Percentiles rank a stretch among this genome's conserved stretches.
These are phyloP conservation scores for Lolium perenne DNA, from an alignment of 176 grass and related monocot genomes.

Conservation along the genomic window DNA sequence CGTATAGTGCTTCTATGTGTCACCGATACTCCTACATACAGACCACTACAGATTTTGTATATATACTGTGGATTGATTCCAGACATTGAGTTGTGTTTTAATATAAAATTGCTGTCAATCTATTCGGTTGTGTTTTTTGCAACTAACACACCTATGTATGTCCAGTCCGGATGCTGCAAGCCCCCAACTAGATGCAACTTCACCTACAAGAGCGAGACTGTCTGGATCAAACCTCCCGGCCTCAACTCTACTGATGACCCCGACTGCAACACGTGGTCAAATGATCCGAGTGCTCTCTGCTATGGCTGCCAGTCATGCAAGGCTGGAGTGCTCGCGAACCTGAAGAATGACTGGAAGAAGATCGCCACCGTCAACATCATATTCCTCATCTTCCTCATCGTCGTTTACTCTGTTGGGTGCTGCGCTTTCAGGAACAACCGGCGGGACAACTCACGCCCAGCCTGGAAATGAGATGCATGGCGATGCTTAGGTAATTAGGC, in stretches of 20 bases:
- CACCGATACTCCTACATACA: not conserved
- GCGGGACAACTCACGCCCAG: constrained; percentile 59
- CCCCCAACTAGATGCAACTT: constrained; percentile 91
- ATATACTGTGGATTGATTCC: constrained; percentile 3
- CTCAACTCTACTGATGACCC: constrained; percentile 49
- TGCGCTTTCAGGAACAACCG: constrained; percentile 92
- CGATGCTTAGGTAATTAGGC: constrained; percentile 2
- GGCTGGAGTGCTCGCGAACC: constrained; percentile 83
- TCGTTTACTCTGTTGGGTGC: constrained; percentile 88
- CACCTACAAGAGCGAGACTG: constrained; percentile 58
- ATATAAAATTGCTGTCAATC: not conserved
- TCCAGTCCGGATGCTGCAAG: constrained; percentile 91
- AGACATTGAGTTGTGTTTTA: constrained; percentile 2
- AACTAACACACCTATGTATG: constrained; percentile 23
- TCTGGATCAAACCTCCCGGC: constrained; percentile 67
- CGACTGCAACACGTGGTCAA: constrained; percentile 83
- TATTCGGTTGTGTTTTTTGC: not conserved
- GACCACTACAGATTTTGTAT: constrained; percentile 1
- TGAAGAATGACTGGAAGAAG: constrained; percentile 97
- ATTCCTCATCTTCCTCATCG: constrained; percentile 85
- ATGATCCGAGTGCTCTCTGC: constrained; percentile 64
- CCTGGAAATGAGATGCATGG: constrained; percentile 55
- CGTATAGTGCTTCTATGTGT: not conserved
- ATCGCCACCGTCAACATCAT: constrained; percentile 75
- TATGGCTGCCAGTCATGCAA: constrained; percentile 86